These are phyloP conservation scores for Alternaria longipes DNA, from an alignment of 2,329 filamentous ascomycete species.

Conservation along the genomic window DNA sequence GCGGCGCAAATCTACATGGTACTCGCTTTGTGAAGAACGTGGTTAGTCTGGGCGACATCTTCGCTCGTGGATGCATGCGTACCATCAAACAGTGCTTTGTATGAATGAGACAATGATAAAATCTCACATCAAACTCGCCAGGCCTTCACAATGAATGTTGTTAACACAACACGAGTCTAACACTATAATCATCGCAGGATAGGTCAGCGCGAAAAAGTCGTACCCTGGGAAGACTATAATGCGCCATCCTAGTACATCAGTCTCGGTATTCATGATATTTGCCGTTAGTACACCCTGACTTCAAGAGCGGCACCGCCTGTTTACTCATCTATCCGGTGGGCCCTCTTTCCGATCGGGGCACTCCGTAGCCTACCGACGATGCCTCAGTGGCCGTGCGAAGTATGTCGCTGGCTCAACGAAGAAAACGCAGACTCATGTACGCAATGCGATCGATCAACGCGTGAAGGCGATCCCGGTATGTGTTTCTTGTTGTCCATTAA, in stretches of 20 bases:
- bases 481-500: accelerated
- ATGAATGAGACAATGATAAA: background rate
- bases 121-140: too few species aligned
- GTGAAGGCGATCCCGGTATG: background rate
- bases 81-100: background rate
- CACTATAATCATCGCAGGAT: background rate
- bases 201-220: background rate
- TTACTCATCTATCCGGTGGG: too few species aligned
- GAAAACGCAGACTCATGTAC: background rate
- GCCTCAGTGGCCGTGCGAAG: background rate
- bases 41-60: too few species aligned
- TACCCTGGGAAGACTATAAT: too few species aligned
- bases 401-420: background rate
- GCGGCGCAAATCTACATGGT: too few species aligned
- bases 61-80: too few species aligned
- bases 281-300: background rate
- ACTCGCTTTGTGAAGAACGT: too few species aligned
- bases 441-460: background rate
- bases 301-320: too few species aligned
- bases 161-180: background rate
- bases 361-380: background rate
- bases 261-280: background rate
- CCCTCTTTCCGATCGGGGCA: background rate
- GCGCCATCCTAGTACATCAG: too few species aligned
- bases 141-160: background rate